Evolutionary conservation across 108 stramenopile species (phyloP), one percentile per base, ranked within the genome.

Genomic region (Pseudonitzschia multiseries): DNA sequence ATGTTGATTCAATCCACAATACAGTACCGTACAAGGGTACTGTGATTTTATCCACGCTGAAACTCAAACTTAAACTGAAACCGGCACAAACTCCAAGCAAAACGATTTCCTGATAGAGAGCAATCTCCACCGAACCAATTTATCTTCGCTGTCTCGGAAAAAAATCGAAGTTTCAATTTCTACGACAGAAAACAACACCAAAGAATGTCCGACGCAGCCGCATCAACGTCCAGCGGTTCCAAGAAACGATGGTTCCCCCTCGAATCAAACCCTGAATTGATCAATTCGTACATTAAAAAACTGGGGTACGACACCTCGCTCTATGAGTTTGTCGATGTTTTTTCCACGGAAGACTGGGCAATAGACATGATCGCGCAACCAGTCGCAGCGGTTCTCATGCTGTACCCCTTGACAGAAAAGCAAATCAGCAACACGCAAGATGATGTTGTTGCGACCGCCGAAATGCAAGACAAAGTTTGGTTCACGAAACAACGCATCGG

Each of bases 241-340:
- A 48, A 48, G 46, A 80, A 59, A 26, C 22, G 44, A 46, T 87
- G 85, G 84, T 85, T 87, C 60, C 89, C 92, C 1, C 66, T 89
- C 40, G 96, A 97, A 83, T 87, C 87, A 20, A 97, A 97, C 72
- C 96, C 96, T 1, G 72, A 82, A 17, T 73, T 92, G 26, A 86
- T 96, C 71, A 93, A 94, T 71, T 74, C 72, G 14, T 96, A 94
- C 82, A 68, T 90, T 28, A 70, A 69, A 27, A 91, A 84, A 54
- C 80, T 97, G 12, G 96, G 96, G 21, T 88, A 89, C 52, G 81
- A 88, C 41, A 90, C 85, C 0, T 66, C 28, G 5, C n/a, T 73
- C 13, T 90, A 87, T 71, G 79, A 83, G 65, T 93, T 91, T 52
- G 51, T 66, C 50, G 93, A 95, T 77, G 87, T 95, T 27, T 91